These are phyloP conservation scores for Lactifluus pinguis DNA, from an alignment of 768 basidiomycete genomes.

Conservation along the genomic window DNA sequence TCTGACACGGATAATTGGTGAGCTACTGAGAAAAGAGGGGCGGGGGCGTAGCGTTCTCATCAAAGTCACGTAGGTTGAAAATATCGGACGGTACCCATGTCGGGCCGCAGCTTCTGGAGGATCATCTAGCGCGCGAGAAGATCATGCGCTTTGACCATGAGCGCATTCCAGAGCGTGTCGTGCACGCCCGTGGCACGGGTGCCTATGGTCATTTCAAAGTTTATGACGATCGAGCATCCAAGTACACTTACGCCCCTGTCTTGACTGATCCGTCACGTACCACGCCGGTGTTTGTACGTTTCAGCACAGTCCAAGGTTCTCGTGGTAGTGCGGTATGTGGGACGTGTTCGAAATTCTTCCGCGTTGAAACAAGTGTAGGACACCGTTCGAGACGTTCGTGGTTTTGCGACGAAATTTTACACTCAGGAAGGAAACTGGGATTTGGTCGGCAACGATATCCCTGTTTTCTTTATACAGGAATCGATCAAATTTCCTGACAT, in stretches of 20 bases:
- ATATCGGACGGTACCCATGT: conserved; percentile 36
- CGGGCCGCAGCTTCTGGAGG: conserved; percentile 73
- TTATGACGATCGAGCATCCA: conserved; percentile 54
- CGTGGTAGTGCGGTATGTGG: conserved; percentile 67
- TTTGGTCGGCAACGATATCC: conserved; percentile 76
- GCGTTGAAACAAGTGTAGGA: conserved; percentile 31
- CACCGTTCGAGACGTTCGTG: conserved; percentile 77
- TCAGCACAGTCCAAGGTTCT: conserved; percentile 78
- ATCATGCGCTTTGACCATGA: conserved; percentile 80
- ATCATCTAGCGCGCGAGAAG: conserved; percentile 67
- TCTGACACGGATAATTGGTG: conserved; percentile 62
- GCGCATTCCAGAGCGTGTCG: conserved; percentile 76
- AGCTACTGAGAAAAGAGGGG: conserved; percentile 5
- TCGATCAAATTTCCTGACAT: conserved; percentile 82
- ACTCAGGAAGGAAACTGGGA: conserved; percentile 85
- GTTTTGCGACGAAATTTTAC: conserved; percentile 80
- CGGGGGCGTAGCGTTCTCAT: background rate
- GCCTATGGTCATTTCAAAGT: conserved; percentile 83
- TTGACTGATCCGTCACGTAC: conserved; percentile 63
- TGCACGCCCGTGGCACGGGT: conserved; percentile 56
- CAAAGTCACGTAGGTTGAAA: conserved; percentile 40
- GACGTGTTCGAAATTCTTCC: background rate
- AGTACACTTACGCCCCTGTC: conserved; percentile 61
- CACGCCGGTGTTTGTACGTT: conserved; percentile 75
- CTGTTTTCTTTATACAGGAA: conserved; percentile 77